These are phyloP conservation scores for Ceratocystis alfenasii DNA, from an alignment of 2,329 filamentous ascomycete species.

Conservation along the genomic window DNA sequence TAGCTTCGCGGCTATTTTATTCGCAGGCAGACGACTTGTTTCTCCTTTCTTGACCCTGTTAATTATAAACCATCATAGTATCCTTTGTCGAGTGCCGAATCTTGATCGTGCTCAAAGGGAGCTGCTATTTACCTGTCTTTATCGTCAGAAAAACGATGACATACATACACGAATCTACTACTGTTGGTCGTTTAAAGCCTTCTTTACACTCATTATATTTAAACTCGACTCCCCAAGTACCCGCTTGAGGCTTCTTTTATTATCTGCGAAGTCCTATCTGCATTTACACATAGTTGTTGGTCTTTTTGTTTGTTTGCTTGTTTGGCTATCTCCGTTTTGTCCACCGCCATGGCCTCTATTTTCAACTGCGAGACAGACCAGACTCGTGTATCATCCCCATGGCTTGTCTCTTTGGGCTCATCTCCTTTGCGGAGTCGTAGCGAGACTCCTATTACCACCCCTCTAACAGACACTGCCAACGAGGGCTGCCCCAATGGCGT, in stretches of 20 bases:
- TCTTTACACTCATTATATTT: neutral
- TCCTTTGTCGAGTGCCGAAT: neutral
- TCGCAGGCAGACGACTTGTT: neutral
- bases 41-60: neutral
- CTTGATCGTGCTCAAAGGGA: neutral
- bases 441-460: conserved; percentile 24
- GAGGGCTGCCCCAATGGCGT: conserved; percentile 8
- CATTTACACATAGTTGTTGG: neutral
- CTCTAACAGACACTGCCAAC: conserved; percentile 24
- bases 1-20: neutral
- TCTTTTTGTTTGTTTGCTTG: neutral
- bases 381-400: conserved; percentile 79
- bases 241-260: neutral
- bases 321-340: conserved; percentile 17
- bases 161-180: conserved; percentile 13
- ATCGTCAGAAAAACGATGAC: conserved; percentile 19
- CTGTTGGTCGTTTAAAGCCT: conserved; percentile 3
- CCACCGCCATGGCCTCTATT: conserved; percentile 65
- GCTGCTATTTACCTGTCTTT: conserved; percentile 8
- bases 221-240: neutral
- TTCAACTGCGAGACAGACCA: conserved; percentile 91
- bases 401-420: conserved; percentile 52
- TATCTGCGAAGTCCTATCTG: too few relatives aligned
- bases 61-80: neutral
- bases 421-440: conserved; percentile 11